Base-by-base conservation (phyloP, 768 basidiomycete genomes). In the Lactarius hatsudake region DNA sequence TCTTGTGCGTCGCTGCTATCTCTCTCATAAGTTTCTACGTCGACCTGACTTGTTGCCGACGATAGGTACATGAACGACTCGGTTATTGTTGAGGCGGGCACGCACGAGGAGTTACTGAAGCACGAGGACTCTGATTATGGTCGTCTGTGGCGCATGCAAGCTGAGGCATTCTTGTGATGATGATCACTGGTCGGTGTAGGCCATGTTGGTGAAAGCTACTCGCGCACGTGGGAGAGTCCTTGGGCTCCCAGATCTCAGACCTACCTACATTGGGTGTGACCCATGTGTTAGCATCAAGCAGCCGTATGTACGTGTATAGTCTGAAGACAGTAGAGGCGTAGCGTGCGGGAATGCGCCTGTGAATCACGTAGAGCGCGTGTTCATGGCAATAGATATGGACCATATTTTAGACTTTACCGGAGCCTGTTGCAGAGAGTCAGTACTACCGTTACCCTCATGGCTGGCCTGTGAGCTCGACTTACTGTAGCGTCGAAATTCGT, bases 61-160 rank as follows among this genome's bases (percentile, higher is more conserved):
- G 6, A 1, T 67, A 91, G 90, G 62, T 91, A 89, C 73, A 89
- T 92, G 84, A 80, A 88, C 67, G 79, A 88, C 58, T 82, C 87
- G 6, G 73, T 74, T 12, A 78, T 91, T 3, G 71, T 86, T 23
- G 90, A 92, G 74, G 80, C 81, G 66, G 90, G 91, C 2, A 90
- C 84, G 1, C 91, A 92, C 66, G 81, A 84, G 0, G 79, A 81
- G 38, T 78, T 92, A 2, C 71, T 91, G 62, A 78, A 79, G 54
- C 74, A 70, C 63, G 76, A 81, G 8, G 90, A 88, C 17, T 68
- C 67, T 10, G 87, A 89, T 61, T 93, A 93, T 72, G 87, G 88
- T 1, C 81, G 84, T 53, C 82, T 91, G 69, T 93, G 90, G 89
- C 84, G 77, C 71, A 71, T 92, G 62, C 91, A 93, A 72, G 90